Base-by-base conservation (phyloP, 257 asterid species). In the Coffea eugenioides region DNA sequence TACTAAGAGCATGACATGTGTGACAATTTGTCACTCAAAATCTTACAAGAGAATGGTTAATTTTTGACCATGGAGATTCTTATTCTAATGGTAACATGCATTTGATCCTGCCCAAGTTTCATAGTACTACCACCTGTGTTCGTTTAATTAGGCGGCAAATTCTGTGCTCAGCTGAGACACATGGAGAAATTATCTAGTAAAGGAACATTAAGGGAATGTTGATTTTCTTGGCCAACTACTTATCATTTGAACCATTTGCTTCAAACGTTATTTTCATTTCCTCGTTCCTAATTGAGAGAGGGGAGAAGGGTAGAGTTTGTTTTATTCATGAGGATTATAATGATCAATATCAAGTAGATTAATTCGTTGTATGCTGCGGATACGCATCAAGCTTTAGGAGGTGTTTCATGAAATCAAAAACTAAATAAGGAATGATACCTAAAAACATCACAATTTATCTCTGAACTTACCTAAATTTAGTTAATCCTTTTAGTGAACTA, bases 1-100 rank as follows among this genome's bases (percentile, higher is more conserved):
- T 88, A 82, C 91, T 78, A 78, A 87, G 66, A 84, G 95, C 97
- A 90, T 90, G 93, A 89, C 77, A 69, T 71, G 78, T 82, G 86
- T 82, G 83, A 81, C 85, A 80, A 82, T 85, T 57, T 71, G 76
- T 81, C 15, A 72, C 23, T 82, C 82, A 85, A 82, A 82, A 80
- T 82, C 72, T 85, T 73, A 81, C 81, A 89, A 88, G 51, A 80
- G 86, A 84, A 62, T 67, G 71, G 78, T 70, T 81, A 78, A 69
- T 48, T 77, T 59, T 52, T 45, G 45, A 25, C 20, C 76, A 71
- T 85, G 71, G 71, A 48, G 36, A 82, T 61, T 76, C n/a, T 77
- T 77, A 62, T 71, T 82, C 74, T 83, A 83, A 54, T 86, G 80
- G 75, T 57, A 78, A 82, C 96, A 92, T 86, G 94, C 97, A 87